Evolutionary conservation across 2,329 filamentous ascomycete species (phyloP).

Genomic region (Arthrinium puccinioides): DNA sequence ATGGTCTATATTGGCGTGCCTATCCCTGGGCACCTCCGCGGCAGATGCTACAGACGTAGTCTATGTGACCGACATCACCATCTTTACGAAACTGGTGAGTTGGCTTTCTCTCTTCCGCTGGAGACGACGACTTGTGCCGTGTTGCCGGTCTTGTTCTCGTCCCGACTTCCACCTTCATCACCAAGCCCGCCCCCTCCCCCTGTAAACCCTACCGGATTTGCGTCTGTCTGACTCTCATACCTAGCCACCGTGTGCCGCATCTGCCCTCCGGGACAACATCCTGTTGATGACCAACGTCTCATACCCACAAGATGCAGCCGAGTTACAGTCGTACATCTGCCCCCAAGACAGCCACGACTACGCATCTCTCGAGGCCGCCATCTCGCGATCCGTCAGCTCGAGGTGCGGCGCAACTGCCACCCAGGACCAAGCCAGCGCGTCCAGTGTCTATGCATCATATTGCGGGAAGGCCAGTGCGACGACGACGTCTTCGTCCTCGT

Average conservation of each 20-base stretch:
- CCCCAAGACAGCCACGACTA: conserved; percentile 36
- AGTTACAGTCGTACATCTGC: conserved; percentile 46
- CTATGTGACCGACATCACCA: conserved; percentile 23
- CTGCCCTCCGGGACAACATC: conserved; percentile 37
- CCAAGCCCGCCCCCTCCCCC: no score
- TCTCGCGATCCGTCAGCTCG: conserved; percentile 32
- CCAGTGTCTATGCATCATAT: conserved; percentile 37
- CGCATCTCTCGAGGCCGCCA: conserved; percentile 26
- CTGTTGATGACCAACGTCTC: conserved; percentile 31
- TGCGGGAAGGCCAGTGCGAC: conserved; percentile 34
- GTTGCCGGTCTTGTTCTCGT: no score
- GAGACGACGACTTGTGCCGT: no score
- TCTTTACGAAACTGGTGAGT: conserved; percentile 22
- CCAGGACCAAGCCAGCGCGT: conserved; percentile 40
- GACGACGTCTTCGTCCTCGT: conserved; percentile 34
- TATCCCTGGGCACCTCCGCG: conserved; percentile 8
- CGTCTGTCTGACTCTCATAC: no score
- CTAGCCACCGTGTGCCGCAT: conserved; percentile 43
- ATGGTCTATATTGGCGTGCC: no score
- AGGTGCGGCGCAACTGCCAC: conserved; percentile 39
- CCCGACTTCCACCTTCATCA: no score
- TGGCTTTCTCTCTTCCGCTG: not conserved
- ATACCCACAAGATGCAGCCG: conserved; percentile 35
- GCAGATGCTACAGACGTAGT: conserved; percentile 17
- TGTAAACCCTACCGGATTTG: no score